Conservation (phyloP, 139 green algal species). For the Chlorella sp. region DNA sequence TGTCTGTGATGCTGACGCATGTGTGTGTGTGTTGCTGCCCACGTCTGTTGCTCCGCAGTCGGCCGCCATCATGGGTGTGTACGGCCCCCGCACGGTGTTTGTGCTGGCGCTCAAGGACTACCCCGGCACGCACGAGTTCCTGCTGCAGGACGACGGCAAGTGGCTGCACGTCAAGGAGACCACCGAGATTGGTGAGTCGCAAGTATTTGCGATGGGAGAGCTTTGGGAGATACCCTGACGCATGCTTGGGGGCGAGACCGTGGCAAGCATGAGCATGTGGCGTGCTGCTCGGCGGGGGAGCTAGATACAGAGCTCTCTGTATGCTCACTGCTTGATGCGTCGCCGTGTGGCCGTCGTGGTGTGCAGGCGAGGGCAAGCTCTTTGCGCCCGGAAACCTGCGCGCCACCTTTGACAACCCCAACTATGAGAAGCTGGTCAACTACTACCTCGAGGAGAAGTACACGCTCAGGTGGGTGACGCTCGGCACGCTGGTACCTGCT, state of each 20-base stretch:
- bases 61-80: constrained; percentile 86
- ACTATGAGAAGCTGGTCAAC: constrained; percentile 85
- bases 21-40: not conserved
- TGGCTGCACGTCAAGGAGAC: constrained; percentile 96
- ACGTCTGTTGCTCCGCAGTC: constrained; percentile 33
- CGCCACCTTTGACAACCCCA: constrained; percentile 91
- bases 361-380: constrained; percentile 85
- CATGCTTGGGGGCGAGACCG: not conserved
- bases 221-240: not conserved
- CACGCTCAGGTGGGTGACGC: constrained; percentile 75
- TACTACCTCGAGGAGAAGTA: constrained; percentile 95
- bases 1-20: too few relatives aligned
- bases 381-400: constrained; percentile 94
- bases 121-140: constrained; percentile 90
- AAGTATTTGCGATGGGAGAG: too few relatives aligned
- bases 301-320: too few relatives aligned
- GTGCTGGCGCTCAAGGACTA: constrained; percentile 82
- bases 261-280: not conserved
- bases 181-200: constrained; percentile 68
- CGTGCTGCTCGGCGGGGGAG: too few relatives aligned
- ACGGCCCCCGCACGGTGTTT: constrained; percentile 87
- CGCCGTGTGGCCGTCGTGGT: not conserved
- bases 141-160: constrained; percentile 94
- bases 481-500: not conserved
- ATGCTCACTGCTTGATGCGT: constrained; percentile 3